These are phyloP conservation scores for Salvia miltiorrhiza DNA, from an alignment of 257 asterid genomes.

Conservation along the genomic window DNA sequence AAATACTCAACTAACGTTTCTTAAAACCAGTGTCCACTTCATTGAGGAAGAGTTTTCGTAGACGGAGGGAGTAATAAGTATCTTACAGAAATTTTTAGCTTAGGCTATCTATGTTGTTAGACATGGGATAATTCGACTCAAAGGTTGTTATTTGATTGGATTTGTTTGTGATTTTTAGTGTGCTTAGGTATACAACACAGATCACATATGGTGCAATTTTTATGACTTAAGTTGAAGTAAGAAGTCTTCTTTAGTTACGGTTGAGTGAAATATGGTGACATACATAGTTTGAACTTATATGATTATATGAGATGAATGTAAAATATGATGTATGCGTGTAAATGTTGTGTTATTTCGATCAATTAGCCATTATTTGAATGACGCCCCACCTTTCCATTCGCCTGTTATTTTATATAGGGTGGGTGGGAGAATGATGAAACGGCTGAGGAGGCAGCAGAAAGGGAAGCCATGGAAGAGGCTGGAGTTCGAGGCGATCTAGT, in stretches of 20 bases:
- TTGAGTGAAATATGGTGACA: not conserved
- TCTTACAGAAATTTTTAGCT: constrained; percentile 1
- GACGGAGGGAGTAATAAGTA: not conserved
- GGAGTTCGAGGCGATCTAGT: constrained; percentile 88
- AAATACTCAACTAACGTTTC: too few relatives aligned
- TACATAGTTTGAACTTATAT: not conserved
- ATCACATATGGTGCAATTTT: not conserved
- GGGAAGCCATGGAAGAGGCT: constrained; percentile 96
- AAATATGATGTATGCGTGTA: too few relatives aligned
- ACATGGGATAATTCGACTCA: not conserved
- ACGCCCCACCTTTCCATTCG: not conserved
- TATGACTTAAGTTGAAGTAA: not conserved
- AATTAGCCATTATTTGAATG: not conserved
- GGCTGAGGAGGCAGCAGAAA: constrained; percentile 78
- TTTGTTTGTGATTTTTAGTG: not conserved
- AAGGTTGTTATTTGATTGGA: not conserved
- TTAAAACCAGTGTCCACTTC: too few relatives aligned
- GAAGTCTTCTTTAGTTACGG: not conserved
- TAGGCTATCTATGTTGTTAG: constrained; percentile 1
- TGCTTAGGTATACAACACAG: not conserved
- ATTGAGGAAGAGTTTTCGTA: too few relatives aligned
- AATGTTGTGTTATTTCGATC: too few relatives aligned
- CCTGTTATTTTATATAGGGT: constrained; percentile 46
- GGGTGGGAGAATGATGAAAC: constrained; percentile 99
- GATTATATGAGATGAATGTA: not conserved